Base-by-base conservation (phyloP, 768 basidiomycete species). In the Calocera cornea region DNA sequence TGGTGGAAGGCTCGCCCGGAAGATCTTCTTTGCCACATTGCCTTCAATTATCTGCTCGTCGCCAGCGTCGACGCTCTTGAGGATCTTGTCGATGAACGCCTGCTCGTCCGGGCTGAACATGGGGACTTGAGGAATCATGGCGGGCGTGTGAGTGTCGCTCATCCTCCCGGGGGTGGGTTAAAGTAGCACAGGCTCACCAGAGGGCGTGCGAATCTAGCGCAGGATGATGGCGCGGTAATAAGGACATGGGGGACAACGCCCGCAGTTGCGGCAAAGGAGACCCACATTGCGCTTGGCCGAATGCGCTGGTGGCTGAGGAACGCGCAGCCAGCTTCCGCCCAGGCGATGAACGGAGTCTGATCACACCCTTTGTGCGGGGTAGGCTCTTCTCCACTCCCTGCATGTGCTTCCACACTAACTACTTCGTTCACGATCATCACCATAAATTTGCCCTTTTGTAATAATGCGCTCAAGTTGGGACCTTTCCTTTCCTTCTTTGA, bases 21-120 rank as follows among this genome's bases (percentile, higher is more conserved):
- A 41, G 29, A 67, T 38, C 31, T 64, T 40, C 41, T 33, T 67
- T 17, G 67, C 67, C 24, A 22, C 22, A 31, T 40, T 40, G 8
- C 67, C 67, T 19, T 67, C 67, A 10, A 67, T 36, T 11, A 67
- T 41, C 34, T 60, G 54, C 54, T 60, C 54, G 2, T 60, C 54
- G 2, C 54, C 54, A 14, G 54, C 54, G 31, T 60, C 54, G 54
- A 33, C 54, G 54, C 54, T 60, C 54, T 60, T 60, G 5, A 60
- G 54, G 14, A 60, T 60, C 54, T 60, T 60, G 54, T 60, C 54
- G 54, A 60, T 60, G 54, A 60, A 60, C 19, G 54, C 54, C 31
- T 27, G 2, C 31, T 60, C 54, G 7, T 60, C 54, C 14, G 54
- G 14, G 54, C 54, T 60, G 31, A 60, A 60, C 54, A 60, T 60